Percentiles rank a stretch among this genome's conserved stretches.
These are phyloP conservation scores for Spergularia marina DNA, from an alignment of 148 eudicot species.

Conservation along the genomic window DNA sequence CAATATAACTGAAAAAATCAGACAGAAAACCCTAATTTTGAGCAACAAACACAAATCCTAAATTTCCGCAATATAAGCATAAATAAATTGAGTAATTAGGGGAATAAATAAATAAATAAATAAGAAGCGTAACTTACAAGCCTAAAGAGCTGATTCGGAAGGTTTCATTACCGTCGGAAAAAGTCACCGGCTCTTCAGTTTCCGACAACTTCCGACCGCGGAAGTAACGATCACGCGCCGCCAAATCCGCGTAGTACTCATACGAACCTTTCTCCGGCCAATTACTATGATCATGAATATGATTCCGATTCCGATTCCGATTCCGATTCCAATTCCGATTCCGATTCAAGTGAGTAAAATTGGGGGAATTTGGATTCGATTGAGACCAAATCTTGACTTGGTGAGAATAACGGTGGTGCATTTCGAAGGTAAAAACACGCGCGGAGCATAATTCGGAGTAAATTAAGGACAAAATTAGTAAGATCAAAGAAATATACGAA, in stretches of 20 bases:
- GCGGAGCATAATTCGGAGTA: conserved; percentile 20
- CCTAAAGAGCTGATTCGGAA: conserved; percentile 79
- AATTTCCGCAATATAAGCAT: neutral
- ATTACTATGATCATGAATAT: neutral
- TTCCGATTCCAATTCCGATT: too few relatives aligned
- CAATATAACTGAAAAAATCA: neutral
- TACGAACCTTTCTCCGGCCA: conserved; percentile 39
- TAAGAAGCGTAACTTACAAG: conserved; percentile 44
- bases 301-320: too few relatives aligned
- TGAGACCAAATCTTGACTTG: conserved; percentile 35
- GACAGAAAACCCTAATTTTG: neutral
- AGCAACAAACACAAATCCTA: neutral
- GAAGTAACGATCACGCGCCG: conserved; percentile 38
- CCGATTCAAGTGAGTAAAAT: neutral
- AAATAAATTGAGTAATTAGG: neutral
- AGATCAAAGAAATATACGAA: conserved; percentile 24
- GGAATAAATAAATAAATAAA: neutral
- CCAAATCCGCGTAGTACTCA: conserved; percentile 45
- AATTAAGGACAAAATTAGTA: neutral
- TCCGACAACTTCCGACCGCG: conserved; percentile 56
- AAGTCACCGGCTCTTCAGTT: conserved; percentile 49
- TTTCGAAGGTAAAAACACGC: conserved; percentile 43
- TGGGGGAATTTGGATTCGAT: neutral
- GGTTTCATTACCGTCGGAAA: conserved; percentile 74
- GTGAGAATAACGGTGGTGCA: conserved; percentile 48